Percentiles rank a stretch among this genome's conserved stretches.
phyloP scores from a whole-genome alignment of 2,329 filamentous ascomycete genomes.

The Stachybotrys echinatus region DNA sequence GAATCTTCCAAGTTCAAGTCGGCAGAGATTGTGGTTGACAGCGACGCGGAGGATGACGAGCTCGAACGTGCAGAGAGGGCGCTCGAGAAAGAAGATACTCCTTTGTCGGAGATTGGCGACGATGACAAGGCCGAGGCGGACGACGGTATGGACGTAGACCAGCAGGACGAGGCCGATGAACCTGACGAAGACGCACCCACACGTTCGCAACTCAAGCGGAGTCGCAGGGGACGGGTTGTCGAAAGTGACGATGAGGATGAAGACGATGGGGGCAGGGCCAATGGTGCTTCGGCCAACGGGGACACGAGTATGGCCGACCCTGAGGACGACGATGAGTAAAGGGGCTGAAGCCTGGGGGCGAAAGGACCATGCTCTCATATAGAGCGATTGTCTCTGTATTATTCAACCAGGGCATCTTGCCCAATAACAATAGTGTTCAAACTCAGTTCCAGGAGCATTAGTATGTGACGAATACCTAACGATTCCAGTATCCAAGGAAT shows the following conservation, averaged over 20 bases:
- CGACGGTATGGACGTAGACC: constrained; percentile 50
- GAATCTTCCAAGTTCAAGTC: constrained; percentile 71
- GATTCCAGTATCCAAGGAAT: too few species aligned
- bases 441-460: too few species aligned
- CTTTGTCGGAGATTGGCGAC: constrained; percentile 25
- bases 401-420: too few species aligned
- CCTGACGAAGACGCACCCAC: constrained; percentile 46
- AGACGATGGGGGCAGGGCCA: constrained; percentile 14
- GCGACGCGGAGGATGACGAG: constrained; percentile 50
- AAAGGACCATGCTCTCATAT: background rate
- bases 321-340: constrained; percentile 21
- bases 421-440: too few species aligned
- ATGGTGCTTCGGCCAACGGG: constrained; percentile 14
- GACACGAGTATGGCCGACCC: constrained; percentile 37
- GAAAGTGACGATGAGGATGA: constrained; percentile 51
- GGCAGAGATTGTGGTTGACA: constrained; percentile 75
- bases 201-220: constrained; percentile 38
- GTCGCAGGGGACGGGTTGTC: constrained; percentile 45
- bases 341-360: background rate
- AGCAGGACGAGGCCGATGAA: constrained; percentile 33
- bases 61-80: constrained; percentile 41
- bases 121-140: constrained; percentile 29
- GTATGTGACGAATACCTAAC: too few species aligned
- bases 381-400: too few species aligned
- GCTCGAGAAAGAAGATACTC: constrained; percentile 29